Evolutionary conservation across 257 asterid species (phyloP).

Genomic region (Salvia splendens): DNA sequence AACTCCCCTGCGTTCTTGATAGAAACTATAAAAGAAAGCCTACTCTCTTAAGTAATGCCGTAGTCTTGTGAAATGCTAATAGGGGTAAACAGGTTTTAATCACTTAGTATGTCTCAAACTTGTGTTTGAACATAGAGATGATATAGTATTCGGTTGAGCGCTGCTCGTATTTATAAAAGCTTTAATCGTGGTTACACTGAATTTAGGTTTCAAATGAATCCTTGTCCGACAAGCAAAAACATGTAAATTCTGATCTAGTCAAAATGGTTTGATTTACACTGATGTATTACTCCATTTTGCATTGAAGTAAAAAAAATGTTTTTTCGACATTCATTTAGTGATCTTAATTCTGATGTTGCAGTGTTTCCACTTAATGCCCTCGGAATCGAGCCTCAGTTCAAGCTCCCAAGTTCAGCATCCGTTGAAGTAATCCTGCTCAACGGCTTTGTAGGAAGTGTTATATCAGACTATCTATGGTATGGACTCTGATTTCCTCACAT

Average conservation of each 20-base stretch:
- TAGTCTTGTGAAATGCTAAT: neutral
- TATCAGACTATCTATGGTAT: slow-evolving; percentile 81
- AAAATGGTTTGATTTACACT: neutral
- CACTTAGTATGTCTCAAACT: neutral
- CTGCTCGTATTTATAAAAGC: neutral
- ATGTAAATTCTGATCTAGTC: slow-evolving; percentile 1
- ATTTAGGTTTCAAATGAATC: neutral
- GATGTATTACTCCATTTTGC: neutral
- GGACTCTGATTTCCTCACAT: neutral
- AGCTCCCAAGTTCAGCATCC: slow-evolving; percentile 65
- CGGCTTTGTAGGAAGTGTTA: slow-evolving; percentile 71
- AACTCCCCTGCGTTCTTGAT: neutral
- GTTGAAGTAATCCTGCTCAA: slow-evolving; percentile 62
- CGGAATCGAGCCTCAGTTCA: slow-evolving; percentile 74
- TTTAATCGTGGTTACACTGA: neutral
- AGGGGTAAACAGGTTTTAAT: neutral
- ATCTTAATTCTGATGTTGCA: slow-evolving; percentile 34
- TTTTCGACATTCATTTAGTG: neutral
- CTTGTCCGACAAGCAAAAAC: neutral
- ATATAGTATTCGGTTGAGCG: neutral
- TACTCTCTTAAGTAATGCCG: neutral
- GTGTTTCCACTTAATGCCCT: slow-evolving; percentile 69
- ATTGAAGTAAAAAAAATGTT: neutral
- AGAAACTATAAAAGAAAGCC: neutral
- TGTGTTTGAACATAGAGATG: neutral